Percentiles rank a stretch among this genome's conserved stretches.
These are phyloP conservation scores for Crithidia thermophila DNA, from an alignment of 208 protist genomes.

Conservation along the genomic window DNA sequence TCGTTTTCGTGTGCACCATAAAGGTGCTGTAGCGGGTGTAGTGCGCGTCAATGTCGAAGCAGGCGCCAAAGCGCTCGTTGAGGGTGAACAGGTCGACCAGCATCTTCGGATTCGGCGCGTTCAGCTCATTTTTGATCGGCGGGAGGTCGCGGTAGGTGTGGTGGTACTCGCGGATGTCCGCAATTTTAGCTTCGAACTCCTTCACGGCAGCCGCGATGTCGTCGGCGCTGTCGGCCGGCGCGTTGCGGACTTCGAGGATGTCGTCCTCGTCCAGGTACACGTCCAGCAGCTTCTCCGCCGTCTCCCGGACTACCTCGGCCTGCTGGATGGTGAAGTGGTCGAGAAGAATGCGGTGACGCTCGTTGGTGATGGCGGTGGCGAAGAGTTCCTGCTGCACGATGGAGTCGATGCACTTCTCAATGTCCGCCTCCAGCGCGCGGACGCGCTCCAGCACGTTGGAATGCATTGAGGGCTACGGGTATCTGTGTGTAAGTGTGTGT, in stretches of 20 bases:
- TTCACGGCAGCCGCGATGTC: conserved; percentile 58
- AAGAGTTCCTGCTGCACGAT: conserved; percentile 87
- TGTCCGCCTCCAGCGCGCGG: conserved; percentile 78
- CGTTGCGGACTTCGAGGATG: conserved; percentile 62
- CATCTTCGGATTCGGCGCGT: conserved; percentile 48
- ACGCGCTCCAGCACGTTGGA: conserved; percentile 81
- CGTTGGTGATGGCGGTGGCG: conserved; percentile 45
- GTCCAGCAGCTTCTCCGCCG: conserved; percentile 81
- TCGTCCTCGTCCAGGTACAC: conserved; percentile 89
- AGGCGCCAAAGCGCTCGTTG: conserved; percentile 65
- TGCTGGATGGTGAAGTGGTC: conserved; percentile 82
- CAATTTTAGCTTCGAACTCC: conserved; percentile 75
- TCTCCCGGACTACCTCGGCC: conserved; percentile 42
- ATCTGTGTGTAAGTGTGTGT: too few species aligned
- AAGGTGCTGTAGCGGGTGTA: conserved; percentile 80
- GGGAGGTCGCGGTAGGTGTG: conserved; percentile 73
- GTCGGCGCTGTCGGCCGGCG: conserved; percentile 49
- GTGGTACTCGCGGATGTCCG: conserved; percentile 88
- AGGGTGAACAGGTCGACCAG: conserved; percentile 65
- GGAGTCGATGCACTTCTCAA: conserved; percentile 77
- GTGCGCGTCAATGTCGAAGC: conserved; percentile 77
- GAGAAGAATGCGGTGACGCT: conserved; percentile 70
- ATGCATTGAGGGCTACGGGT: too few species aligned
- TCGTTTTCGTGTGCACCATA: conserved; percentile 60
- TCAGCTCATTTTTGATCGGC: conserved; percentile 47